phyloP scores from a whole-genome alignment of 2,329 filamentous ascomycete species.

The Diplodia corticola region DNA sequence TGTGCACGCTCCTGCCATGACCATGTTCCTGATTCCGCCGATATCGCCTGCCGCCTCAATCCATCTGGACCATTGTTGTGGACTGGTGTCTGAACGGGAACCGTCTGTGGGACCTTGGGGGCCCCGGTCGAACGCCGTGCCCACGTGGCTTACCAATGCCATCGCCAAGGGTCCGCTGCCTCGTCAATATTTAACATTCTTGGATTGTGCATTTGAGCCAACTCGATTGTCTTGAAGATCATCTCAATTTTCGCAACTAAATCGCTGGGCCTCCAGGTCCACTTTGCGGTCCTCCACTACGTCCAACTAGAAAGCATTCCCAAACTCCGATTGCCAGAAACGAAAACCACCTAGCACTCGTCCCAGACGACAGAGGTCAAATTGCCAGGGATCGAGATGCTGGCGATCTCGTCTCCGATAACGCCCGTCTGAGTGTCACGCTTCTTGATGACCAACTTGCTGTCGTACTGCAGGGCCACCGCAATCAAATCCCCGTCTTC shows the following conservation, averaged over 20 bases:
- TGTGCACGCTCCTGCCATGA: not conserved
- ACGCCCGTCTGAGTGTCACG: constrained; percentile 61
- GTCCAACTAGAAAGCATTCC: not conserved
- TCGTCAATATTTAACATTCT: not conserved
- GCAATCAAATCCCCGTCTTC: constrained; percentile 63
- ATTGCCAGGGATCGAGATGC: constrained; percentile 30
- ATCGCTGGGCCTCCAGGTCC: not conserved
- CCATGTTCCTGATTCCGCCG: not conserved
- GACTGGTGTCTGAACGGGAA: not conserved
- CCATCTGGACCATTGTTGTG: not conserved
- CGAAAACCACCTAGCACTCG: not conserved
- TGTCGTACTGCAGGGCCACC: constrained; percentile 63
- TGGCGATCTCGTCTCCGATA: constrained; percentile 52
- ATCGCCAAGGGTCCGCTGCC: not conserved
- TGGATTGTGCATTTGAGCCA: not conserved
- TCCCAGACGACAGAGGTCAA: constrained; percentile 41
- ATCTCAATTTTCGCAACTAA: not conserved
- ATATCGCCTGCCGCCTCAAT: not conserved
- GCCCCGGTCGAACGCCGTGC: not conserved
- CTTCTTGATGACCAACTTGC: constrained; percentile 61
- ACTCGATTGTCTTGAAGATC: not conserved
- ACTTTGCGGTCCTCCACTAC: not conserved
- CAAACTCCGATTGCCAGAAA: not conserved
- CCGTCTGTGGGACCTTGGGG: not conserved
- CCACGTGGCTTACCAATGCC: not conserved